Evolutionary conservation across 2,329 filamentous ascomycete genomes (phyloP).

Genomic region (Emericellopsis cladophorae): DNA sequence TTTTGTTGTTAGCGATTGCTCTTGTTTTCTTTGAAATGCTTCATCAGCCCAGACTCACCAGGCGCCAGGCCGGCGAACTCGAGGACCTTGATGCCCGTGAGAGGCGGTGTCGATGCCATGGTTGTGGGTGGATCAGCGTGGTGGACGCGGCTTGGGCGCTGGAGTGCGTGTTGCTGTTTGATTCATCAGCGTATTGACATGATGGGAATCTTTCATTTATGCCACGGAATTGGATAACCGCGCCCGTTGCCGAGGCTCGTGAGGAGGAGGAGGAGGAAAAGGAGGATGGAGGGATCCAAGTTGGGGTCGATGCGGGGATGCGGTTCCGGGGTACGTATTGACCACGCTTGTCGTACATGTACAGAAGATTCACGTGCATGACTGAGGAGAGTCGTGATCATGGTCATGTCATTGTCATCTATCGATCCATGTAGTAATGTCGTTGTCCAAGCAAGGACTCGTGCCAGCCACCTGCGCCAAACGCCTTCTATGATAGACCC

Average conservation of each 20-base stretch:
- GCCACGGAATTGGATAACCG: constrained; percentile 1
- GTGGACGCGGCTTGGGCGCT: not conserved
- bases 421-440: not conserved
- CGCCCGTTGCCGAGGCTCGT: not conserved
- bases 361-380: not conserved
- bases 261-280: not conserved
- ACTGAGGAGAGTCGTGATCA: not conserved
- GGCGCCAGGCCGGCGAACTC: constrained; percentile 52
- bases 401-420: not conserved
- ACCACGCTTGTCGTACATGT: not conserved
- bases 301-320: not conserved
- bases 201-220: not conserved
- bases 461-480: not conserved
- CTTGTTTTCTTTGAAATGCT: not conserved
- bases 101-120: constrained; percentile 18
- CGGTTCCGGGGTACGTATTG: not conserved
- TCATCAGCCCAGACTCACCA: constrained; percentile 23
- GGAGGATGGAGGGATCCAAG: no score
- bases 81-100: constrained; percentile 41
- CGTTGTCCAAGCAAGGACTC: no score
- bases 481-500: no score
- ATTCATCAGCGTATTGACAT: not conserved
- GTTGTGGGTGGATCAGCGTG: not conserved
- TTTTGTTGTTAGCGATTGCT: constrained; percentile 17
- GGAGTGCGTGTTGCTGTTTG: not conserved